Evolutionary conservation across 2,329 filamentous ascomycete species (phyloP), one percentile per base, ranked within the genome.

Genomic region (Sarocladium strictum): DNA sequence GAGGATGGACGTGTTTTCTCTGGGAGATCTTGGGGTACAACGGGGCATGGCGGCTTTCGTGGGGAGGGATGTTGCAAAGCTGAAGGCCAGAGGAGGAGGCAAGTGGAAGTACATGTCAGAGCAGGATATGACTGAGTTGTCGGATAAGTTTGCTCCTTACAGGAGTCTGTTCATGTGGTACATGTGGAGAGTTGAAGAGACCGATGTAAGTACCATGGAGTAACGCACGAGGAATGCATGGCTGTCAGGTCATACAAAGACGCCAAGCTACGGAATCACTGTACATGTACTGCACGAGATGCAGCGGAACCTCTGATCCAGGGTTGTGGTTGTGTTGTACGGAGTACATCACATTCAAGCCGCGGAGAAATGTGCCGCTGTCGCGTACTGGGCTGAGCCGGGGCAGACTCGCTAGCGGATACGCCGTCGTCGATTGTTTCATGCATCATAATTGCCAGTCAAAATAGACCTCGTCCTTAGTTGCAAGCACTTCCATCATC

Each of bases 61-160:
- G 49, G 94, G 94, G 1, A 83, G 82, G 56, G 90, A 97, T 67
- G 84, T 97, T 21, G 82, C 76, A 45, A 96, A 93, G 71, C 73
- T 97, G 56, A 97, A 95, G 72, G 76, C 74, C 33, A 85, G 84
- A 24, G 86, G 86, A 29, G 50, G 50, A 17, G 89, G 89, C 43
- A 97, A 97, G 74, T 97, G 91, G 87, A 97, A 97, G 76, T 99
- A 97, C 69, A 96, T 97, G 91, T 81, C 80, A 33, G 94, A 97
- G 72, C 81, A 84, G 66, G 94, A 97, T 57, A 97, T 99, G 94
- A 68, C 87, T 57, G 88, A 91, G 60, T 78, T 90, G 59, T 85
- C 90, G 12, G 87, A 86, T 55, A 83, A 78, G 65, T 99, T 96
- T 69, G 79, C 80, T 56, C 94, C 93, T 3, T 97, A 96, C 71